These are phyloP conservation scores for Ogataea glucozyma DNA, from an alignment of 805 yeast genomes.

Conservation along the genomic window DNA sequence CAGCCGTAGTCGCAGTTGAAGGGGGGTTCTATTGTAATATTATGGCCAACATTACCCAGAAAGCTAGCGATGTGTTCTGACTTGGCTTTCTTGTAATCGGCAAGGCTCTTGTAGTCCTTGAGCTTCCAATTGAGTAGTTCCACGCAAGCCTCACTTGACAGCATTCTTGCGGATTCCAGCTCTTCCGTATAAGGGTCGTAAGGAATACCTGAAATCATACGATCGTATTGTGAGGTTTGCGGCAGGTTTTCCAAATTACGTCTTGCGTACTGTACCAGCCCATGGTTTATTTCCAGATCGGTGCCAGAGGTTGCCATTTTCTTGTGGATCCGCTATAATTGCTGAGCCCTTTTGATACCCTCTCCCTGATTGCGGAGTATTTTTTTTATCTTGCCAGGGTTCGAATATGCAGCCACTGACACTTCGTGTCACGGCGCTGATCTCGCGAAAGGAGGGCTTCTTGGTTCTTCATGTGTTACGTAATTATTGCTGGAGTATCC, in stretches of 20 bases:
- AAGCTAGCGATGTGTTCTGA: constrained; percentile 38
- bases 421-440: too few relatives aligned
- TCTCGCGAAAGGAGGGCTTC: too few relatives aligned
- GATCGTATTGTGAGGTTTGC: constrained; percentile 45
- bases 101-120: constrained; percentile 18
- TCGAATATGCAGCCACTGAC: too few relatives aligned
- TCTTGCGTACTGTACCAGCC: constrained; percentile 24
- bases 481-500: too few relatives aligned
- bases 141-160: constrained; percentile 37
- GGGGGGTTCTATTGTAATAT: constrained; percentile 48
- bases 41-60: constrained; percentile 50
- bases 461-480: too few relatives aligned
- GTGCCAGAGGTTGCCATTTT: too few relatives aligned
- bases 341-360: too few relatives aligned
- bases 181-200: constrained; percentile 35
- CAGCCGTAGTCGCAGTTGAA: constrained; percentile 66
- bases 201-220: constrained; percentile 54
- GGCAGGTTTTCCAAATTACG: constrained; percentile 24
- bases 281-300: constrained; percentile 11
- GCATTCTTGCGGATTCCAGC: constrained; percentile 38
- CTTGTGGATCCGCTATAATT: too few relatives aligned
- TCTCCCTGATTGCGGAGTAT: too few relatives aligned
- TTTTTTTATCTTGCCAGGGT: too few relatives aligned
- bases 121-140: constrained; percentile 8
- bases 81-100: constrained; percentile 39